phyloP scores from a whole-genome alignment of 2,329 filamentous ascomycete species.

The Xylariaceae sp. region DNA sequence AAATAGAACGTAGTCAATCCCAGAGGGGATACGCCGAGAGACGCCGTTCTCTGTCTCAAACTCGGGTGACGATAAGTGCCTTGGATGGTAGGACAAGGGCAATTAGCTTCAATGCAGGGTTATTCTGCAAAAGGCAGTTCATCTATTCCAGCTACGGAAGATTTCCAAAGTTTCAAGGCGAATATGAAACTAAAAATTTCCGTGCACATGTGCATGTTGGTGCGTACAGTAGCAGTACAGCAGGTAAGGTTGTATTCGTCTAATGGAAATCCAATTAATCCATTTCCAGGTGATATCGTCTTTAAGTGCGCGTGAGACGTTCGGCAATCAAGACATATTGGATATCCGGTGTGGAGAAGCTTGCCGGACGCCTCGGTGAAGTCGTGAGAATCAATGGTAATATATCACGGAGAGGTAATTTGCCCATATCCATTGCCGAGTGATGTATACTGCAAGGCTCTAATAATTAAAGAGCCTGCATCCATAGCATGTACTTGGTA shows the following conservation, averaged over 20 bases:
- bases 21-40: background rate
- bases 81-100: background rate
- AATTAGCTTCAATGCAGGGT: background rate
- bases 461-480: no score
- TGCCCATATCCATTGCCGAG: background rate
- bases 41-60: background rate
- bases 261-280: constrained; percentile 10
- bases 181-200: background rate
- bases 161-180: background rate
- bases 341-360: background rate
- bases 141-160: constrained; percentile 13
- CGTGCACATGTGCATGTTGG: constrained; percentile 10
- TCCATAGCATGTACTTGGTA: no score
- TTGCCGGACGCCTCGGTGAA: constrained; percentile 22
- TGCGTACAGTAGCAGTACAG: background rate
- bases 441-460: background rate
- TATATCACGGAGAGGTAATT: background rate
- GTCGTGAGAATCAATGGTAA: background rate
- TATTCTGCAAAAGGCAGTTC: background rate
- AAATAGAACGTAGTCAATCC: background rate
- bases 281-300: background rate
- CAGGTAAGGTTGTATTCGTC: constrained; percentile 13
- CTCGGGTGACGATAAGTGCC: background rate
- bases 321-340: background rate
- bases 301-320: background rate